Evolutionary conservation across 1,284 basidiomycete species (phyloP).

Genomic region (Sanghuangporus baumii): DNA sequence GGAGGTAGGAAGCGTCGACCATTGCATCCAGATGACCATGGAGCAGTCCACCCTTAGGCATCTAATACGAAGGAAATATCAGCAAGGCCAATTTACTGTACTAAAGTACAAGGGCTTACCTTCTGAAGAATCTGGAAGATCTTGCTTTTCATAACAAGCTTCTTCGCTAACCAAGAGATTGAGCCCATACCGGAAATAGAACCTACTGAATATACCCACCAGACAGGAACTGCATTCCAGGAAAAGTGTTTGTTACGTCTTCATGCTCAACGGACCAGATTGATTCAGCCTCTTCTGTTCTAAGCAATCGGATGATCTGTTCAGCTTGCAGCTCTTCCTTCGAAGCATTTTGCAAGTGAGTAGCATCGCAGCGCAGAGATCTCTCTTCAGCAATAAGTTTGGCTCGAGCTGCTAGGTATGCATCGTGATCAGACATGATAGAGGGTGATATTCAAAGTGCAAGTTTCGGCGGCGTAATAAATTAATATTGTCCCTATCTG

Average conservation of each 20-base stretch:
- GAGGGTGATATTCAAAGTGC: background rate
- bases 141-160: conserved; percentile 51
- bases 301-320: conserved; percentile 45
- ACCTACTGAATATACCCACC: conserved; percentile 29
- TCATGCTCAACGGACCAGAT: conserved; percentile 54
- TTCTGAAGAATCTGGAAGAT: conserved; percentile 56
- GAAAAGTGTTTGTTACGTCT: conserved; percentile 55
- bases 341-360: conserved; percentile 26
- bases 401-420: conserved; percentile 38
- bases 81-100: background rate
- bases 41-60: conserved; percentile 71
- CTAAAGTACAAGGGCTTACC: conserved; percentile 27
- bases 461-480: background rate
- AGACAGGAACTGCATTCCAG: conserved; percentile 73
- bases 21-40: conserved; percentile 69
- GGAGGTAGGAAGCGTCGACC: conserved; percentile 47
- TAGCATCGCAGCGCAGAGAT: conserved; percentile 36
- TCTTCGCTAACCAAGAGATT: conserved; percentile 36
- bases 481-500: background rate
- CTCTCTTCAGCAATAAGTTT: conserved; percentile 48
- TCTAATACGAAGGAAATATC: conserved; percentile 34
- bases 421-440: conserved; percentile 2
- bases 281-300: conserved; percentile 44
- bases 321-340: conserved; percentile 48
- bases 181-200: background rate